Conservation (phyloP, 768 basidiomycete species). For the Lentinula sp. region DNA sequence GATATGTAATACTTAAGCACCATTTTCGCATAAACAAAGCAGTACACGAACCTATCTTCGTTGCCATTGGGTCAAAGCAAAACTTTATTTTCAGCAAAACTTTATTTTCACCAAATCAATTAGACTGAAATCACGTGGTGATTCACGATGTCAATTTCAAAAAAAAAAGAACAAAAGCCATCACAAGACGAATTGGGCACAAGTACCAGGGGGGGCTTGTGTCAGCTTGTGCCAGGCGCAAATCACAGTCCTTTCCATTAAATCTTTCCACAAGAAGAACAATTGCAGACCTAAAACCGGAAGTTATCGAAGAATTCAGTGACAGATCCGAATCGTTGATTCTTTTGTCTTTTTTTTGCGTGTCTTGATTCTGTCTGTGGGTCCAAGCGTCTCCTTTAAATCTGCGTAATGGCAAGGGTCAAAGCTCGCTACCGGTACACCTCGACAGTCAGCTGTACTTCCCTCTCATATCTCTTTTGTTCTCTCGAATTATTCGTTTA, state of each 20-base stretch:
- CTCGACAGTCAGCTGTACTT: not conserved
- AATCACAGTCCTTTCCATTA: constrained; percentile 1
- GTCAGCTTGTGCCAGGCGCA: not conserved
- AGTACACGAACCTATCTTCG: constrained; percentile 26
- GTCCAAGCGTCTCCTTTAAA: constrained; percentile 5
- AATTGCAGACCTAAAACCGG: not conserved
- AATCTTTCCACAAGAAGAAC: constrained; percentile 1
- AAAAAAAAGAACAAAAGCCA: constrained; percentile 2
- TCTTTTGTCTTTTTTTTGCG: constrained; percentile 6
- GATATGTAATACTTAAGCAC: not conserved
- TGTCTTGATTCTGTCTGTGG: constrained; percentile 6
- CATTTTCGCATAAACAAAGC: not conserved
- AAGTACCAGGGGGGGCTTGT: not conserved
- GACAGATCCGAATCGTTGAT: not conserved
- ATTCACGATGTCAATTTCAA: not conserved
- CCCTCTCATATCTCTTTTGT: constrained; percentile 1
- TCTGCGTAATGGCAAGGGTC: not conserved
- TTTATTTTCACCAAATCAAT: not conserved
- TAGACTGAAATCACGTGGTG: not conserved
- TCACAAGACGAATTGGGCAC: not conserved
- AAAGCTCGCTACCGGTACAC: constrained; percentile 2
- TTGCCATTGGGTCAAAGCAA: constrained; percentile 7
- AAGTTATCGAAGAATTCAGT: not conserved
- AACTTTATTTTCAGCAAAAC: not conserved
- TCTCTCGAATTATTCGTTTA: not conserved